Conservation (phyloP, 495 filamentous ascomycete genomes). For the Bombardia bombarda region DNA sequence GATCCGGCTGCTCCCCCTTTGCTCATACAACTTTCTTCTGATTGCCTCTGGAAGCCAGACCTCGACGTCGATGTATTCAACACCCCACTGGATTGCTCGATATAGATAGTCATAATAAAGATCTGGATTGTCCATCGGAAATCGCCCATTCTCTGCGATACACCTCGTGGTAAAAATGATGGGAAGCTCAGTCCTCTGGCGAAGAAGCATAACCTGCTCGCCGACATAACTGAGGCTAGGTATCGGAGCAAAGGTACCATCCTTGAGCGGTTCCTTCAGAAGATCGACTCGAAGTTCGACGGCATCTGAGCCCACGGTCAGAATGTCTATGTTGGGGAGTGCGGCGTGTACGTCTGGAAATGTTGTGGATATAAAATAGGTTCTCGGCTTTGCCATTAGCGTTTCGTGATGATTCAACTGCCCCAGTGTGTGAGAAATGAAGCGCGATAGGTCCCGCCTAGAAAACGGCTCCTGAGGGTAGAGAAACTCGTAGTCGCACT, state of each 20-base stretch:
- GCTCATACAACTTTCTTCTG: slow-evolving; percentile 53
- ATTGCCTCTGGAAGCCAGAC: slow-evolving; percentile 76
- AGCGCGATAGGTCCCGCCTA: slow-evolving; percentile 67
- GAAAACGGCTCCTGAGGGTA: slow-evolving; percentile 64
- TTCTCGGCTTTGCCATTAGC: slow-evolving; percentile 64
- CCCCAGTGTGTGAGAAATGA: slow-evolving; percentile 67
- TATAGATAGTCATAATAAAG: slow-evolving; percentile 70
- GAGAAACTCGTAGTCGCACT: slow-evolving; percentile 75
- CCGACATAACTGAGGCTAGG: slow-evolving; percentile 78
- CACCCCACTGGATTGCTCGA: slow-evolving; percentile 75
- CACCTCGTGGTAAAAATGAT: slow-evolving; percentile 83
- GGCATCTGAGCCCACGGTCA: slow-evolving; percentile 77
- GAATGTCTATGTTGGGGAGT: slow-evolving; percentile 75
- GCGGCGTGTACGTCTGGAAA: slow-evolving; percentile 79
- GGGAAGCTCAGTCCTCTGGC: slow-evolving; percentile 74
- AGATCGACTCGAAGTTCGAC: slow-evolving; percentile 79
- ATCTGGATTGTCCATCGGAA: slow-evolving; percentile 69
- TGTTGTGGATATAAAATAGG: slow-evolving; percentile 77
- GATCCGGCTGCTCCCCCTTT: slow-evolving; percentile 67
- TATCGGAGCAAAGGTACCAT: slow-evolving; percentile 48
- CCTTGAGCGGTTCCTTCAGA: slow-evolving; percentile 59
- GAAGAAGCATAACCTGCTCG: slow-evolving; percentile 73
- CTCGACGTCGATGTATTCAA: slow-evolving; percentile 83
- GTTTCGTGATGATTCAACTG: slow-evolving; percentile 68
- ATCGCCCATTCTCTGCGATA: slow-evolving; percentile 70